Evolutionary conservation across 2,329 filamentous ascomycete genomes (phyloP).

Genomic region (Thielaviopsis euricoi): DNA sequence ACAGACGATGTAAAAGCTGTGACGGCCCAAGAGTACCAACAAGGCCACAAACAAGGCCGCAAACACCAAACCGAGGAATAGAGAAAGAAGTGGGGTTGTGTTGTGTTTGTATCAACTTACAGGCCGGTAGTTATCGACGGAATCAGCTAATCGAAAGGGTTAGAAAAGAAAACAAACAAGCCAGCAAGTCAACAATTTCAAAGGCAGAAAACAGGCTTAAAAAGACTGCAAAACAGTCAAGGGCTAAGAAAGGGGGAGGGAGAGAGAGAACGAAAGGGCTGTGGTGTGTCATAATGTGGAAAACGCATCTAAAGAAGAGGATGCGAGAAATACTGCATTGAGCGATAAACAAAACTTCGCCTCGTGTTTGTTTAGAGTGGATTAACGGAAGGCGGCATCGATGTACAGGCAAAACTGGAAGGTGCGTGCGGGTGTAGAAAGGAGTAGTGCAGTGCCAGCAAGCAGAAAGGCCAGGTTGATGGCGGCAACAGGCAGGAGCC

Average conservation of each 20-base stretch:
- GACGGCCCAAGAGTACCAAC: neutral
- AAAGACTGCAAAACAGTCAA: neutral
- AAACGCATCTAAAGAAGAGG: neutral
- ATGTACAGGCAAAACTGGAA: neutral
- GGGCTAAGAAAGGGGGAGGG: neutral
- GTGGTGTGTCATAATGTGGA: neutral
- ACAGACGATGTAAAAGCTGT: neutral
- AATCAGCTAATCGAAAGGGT: slow-evolving; percentile 29
- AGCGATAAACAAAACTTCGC: neutral
- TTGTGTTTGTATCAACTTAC: slow-evolving; percentile 24
- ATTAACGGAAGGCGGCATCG: neutral
- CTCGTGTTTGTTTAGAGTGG: too few relatives aligned
- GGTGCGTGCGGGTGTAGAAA: neutral
- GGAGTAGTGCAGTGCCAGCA: too few relatives aligned
- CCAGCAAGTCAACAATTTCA: neutral
- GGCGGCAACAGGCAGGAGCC: too few relatives aligned
- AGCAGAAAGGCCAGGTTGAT: neutral
- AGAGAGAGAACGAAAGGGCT: neutral
- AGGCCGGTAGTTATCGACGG: slow-evolving; percentile 44
- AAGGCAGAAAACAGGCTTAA: neutral
- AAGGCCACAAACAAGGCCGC: neutral
- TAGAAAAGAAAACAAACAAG: neutral
- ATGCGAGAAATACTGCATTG: neutral
- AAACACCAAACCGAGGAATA: too few relatives aligned
- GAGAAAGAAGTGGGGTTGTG: too few relatives aligned